A percentile compares a stretch with the other conserved stretches of the same genome.
Conservation (phyloP, 2,329 filamentous ascomycete species). For the Penicillium sp. region DNA sequence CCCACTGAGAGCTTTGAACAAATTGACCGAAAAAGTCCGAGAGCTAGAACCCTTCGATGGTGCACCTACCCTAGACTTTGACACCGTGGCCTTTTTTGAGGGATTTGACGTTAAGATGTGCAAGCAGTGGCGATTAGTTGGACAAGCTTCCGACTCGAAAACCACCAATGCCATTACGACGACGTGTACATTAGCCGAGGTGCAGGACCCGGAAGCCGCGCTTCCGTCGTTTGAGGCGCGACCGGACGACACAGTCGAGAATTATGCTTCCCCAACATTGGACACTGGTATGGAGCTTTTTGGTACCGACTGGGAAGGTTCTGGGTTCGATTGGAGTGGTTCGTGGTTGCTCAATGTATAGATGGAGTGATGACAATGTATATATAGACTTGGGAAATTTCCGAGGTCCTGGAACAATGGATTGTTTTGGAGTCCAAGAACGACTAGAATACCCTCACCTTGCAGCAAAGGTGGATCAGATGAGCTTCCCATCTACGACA, state of each 20-base stretch:
- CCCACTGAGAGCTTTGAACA: constrained; percentile 23
- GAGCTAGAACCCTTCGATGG: constrained; percentile 19
- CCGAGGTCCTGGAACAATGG: too few species aligned
- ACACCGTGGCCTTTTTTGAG: constrained; percentile 24
- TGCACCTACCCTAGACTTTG: constrained; percentile 14
- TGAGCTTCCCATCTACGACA: too few species aligned
- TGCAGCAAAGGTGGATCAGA: too few species aligned
- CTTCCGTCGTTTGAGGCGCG: constrained; percentile 11
- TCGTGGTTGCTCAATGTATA: constrained; percentile 26
- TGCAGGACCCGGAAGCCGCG: constrained; percentile 13
- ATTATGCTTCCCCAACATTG: constrained; percentile 14
- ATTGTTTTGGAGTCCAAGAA: not conserved
- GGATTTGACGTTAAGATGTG: constrained; percentile 23
- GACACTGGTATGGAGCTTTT: constrained; percentile 20
- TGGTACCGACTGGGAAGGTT: constrained; percentile 25
- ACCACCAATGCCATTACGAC: not conserved
- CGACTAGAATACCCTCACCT: too few species aligned
- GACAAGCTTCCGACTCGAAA: constrained; percentile 12
- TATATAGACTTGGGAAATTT: not conserved
- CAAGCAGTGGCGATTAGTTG: constrained; percentile 24
- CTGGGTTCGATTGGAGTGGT: constrained; percentile 29
- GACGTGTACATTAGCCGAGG: constrained; percentile 22
- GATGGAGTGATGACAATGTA: not conserved
- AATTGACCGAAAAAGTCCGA: constrained; percentile 26
- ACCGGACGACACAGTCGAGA: constrained; percentile 9